phyloP scores from a whole-genome alignment of 495 filamentous ascomycete species.

The Tuber melanosporum region DNA sequence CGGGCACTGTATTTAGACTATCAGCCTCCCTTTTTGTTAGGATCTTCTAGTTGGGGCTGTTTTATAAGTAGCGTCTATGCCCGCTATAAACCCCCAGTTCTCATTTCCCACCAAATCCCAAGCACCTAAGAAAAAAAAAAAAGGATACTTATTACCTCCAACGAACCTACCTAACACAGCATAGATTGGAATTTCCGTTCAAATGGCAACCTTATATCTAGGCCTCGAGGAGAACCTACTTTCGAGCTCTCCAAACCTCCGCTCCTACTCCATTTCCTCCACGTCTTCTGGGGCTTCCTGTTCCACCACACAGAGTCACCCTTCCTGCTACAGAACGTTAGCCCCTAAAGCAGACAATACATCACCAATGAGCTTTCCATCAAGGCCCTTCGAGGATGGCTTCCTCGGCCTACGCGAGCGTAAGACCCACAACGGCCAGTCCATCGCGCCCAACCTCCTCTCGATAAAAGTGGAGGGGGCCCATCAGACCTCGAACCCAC shows the following conservation, averaged over 20 bases:
- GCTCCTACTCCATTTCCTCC: constrained; percentile 24
- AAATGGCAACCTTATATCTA: constrained; percentile 5
- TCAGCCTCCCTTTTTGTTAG: constrained; percentile 33
- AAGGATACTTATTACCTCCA: constrained; percentile 11
- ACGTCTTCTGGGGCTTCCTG: constrained; percentile 23
- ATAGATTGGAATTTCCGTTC: constrained; percentile 16
- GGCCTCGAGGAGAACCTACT: constrained; percentile 23
- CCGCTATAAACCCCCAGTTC: constrained; percentile 4
- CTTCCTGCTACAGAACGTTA: constrained; percentile 1
- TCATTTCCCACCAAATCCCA: constrained; percentile 7
- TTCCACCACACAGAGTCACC: constrained; percentile 21
- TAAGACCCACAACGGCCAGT: constrained; percentile 22
- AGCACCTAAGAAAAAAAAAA: constrained; percentile 11
- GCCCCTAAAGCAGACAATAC: constrained; percentile 25
- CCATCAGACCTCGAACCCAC: background rate
- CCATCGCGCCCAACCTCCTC: constrained; percentile 28
- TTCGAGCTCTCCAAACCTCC: constrained; percentile 23
- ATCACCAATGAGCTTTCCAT: constrained; percentile 7
- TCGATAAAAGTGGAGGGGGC: constrained; percentile 14
- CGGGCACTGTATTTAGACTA: constrained; percentile 23
- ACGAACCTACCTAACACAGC: constrained; percentile 24
- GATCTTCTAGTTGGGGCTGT: constrained; percentile 21
- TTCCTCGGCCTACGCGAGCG: constrained; percentile 14
- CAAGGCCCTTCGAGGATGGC: constrained; percentile 18
- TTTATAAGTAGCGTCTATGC: constrained; percentile 36